Percentiles rank a stretch among this genome's conserved stretches.
Conservation (phyloP, 176 grass and related monocot species). For the Canna indica region DNA sequence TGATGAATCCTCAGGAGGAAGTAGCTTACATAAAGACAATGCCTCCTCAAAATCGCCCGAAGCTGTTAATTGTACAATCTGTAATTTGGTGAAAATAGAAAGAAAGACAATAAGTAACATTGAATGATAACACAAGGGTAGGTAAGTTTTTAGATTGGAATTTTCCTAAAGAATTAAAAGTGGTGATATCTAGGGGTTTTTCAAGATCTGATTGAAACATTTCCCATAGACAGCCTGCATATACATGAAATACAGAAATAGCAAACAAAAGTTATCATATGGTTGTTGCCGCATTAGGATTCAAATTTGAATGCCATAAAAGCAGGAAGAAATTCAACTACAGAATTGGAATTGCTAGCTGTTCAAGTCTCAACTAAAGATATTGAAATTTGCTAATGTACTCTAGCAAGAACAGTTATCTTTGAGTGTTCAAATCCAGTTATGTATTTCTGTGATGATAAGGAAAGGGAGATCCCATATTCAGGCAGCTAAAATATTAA, state of each 20-base stretch:
- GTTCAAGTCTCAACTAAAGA: background rate
- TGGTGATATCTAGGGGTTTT: background rate
- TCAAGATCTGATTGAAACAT: background rate
- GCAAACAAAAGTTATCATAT: background rate
- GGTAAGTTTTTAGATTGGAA: background rate
- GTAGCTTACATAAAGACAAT: conserved; percentile 82
- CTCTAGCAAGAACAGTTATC: background rate
- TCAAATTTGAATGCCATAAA: too few relatives aligned
- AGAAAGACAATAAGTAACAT: conserved; percentile 14
- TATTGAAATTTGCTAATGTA: background rate
- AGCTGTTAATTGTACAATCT: conserved; percentile 97
- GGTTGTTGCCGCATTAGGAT: background rate
- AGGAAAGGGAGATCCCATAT: background rate
- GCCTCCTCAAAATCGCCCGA: conserved; percentile 99
- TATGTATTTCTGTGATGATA: background rate
- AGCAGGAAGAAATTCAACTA: too few relatives aligned
- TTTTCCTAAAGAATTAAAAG: too few relatives aligned
- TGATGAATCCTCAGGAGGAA: conserved; percentile 93
- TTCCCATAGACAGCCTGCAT: background rate
- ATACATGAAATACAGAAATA: background rate
- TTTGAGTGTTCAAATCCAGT: background rate
- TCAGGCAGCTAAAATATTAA: background rate
- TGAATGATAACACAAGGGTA: background rate
- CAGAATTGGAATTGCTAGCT: background rate
- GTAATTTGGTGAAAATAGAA: conserved; percentile 24